Conservation (phyloP, 306 rosid species). For the Quercus bicolor region DNA sequence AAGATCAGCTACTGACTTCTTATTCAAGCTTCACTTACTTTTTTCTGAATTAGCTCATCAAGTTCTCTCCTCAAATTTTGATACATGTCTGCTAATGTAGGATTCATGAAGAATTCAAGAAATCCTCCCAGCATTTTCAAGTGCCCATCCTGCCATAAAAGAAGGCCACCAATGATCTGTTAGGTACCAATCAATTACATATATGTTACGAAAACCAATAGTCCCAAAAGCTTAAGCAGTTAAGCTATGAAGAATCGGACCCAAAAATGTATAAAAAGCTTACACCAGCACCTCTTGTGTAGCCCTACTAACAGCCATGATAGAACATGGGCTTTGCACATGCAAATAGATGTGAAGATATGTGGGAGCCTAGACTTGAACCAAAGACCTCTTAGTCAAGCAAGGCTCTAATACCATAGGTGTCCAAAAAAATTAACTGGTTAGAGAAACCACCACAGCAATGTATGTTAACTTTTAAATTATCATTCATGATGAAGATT, state of each 20-base stretch:
- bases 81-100: slow-evolving; percentile 69
- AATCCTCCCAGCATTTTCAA: slow-evolving; percentile 93
- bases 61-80: slow-evolving; percentile 64
- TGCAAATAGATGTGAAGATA: not conserved
- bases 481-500: not conserved
- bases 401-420: not conserved
- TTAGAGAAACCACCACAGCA: not conserved
- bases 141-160: slow-evolving; percentile 71
- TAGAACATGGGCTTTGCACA: not conserved
- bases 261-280: not conserved
- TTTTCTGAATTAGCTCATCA: slow-evolving; percentile 71
- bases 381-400: not conserved
- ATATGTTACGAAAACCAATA: not conserved
- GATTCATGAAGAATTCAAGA: slow-evolving; percentile 85
- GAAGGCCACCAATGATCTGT: slow-evolving; percentile 1
- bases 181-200: not conserved
- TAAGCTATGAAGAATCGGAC: not conserved
- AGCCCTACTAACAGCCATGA: not conserved
- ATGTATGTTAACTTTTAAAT: not conserved
- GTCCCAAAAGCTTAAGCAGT: not conserved
- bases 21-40: slow-evolving; percentile 50
- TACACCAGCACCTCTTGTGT: not conserved
- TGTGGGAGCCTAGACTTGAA: not conserved
- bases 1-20: not conserved
- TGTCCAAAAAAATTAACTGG: not conserved